phyloP scores from a whole-genome alignment of 257 asterid species.

The Capsicum chinense region DNA sequence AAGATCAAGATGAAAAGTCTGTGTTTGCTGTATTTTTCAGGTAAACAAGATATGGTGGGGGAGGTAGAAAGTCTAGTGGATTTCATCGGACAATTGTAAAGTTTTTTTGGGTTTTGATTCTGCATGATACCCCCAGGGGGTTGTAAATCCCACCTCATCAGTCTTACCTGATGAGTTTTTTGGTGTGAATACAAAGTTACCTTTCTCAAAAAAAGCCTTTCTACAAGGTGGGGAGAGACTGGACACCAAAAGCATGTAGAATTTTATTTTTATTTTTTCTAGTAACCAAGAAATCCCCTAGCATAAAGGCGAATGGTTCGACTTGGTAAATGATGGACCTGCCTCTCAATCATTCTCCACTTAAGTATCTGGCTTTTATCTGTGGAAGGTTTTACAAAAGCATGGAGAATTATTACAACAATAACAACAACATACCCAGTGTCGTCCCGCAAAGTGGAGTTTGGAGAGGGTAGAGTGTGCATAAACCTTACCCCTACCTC shows the following conservation, averaged over 20 bases:
- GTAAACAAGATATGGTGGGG: no score
- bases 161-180: no score
- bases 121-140: no score
- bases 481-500: neutral
- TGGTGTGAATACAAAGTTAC: no score
- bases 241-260: neutral
- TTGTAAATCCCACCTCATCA: no score
- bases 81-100: no score
- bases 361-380: neutral
- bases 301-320: neutral
- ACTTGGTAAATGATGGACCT: neutral
- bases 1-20: no score
- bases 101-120: no score
- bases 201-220: no score
- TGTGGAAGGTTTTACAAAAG: neutral
- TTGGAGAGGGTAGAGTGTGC: neutral
- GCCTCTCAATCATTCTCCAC: neutral
- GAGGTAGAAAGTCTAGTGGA: no score
- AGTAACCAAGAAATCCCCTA: neutral
- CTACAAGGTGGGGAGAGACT: neutral
- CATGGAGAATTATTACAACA: constrained; percentile 9
- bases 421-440: neutral
- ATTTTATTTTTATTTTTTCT: neutral
- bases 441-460: neutral
- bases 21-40: no score